Percentiles rank a stretch among this genome's conserved stretches.
phyloP scores from a whole-genome alignment of 768 basidiomycete species.

The Infundibulicybe gibba region DNA sequence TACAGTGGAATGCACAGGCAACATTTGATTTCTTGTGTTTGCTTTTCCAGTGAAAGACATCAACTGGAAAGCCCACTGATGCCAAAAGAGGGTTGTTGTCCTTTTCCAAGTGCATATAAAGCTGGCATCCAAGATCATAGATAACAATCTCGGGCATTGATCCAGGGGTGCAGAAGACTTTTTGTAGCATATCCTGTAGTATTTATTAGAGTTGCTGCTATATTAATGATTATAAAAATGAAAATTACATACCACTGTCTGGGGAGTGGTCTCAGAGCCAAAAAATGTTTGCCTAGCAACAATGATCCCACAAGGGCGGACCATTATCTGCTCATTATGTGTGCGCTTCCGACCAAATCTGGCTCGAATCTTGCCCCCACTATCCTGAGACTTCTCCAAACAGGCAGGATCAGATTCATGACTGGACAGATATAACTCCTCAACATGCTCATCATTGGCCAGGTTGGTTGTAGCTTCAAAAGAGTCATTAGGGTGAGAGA shows the following conservation, averaged over 20 bases:
- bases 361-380: background rate
- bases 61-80: conserved; percentile 21
- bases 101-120: conserved; percentile 10
- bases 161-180: conserved; percentile 7
- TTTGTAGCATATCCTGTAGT: conserved; percentile 1
- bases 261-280: conserved; percentile 13
- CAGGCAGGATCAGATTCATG: background rate
- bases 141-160: conserved; percentile 16
- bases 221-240: too few relatives aligned
- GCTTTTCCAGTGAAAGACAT: conserved; percentile 32
- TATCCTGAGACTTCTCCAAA: background rate
- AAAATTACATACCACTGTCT: conserved; percentile 1
- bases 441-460: background rate
- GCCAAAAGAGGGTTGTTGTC: conserved; percentile 12
- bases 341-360: conserved; percentile 17
- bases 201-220: too few relatives aligned
- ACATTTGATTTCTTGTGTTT: conserved; percentile 30
- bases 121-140: conserved; percentile 22
- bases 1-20: conserved; percentile 24
- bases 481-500: background rate
- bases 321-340: conserved; percentile 22
- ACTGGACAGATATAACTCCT: background rate
- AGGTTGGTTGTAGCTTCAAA: background rate
- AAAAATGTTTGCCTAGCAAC: conserved; percentile 17
- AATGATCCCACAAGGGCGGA: conserved; percentile 21